Evolutionary conservation across 208 protist genomes (phyloP), one percentile per base, ranked within the genome.

Genomic region (Leishmania aethiopica): DNA sequence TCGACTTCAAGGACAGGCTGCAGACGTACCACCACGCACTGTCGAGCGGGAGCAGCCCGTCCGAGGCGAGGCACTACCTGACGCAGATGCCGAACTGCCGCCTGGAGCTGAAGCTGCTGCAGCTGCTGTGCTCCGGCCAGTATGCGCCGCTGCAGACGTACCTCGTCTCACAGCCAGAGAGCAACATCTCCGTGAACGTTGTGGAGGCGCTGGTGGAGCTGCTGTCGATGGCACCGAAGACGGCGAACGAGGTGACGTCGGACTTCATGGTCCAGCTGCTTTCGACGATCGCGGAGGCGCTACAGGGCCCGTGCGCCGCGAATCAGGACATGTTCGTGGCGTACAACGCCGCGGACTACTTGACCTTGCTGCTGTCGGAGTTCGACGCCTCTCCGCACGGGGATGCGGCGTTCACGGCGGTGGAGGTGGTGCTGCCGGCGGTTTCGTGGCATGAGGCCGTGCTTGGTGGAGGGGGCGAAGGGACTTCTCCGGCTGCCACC

Each of bases 61-160:
- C 67, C 4, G 86, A 83, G 45, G 86, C 86, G 11, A 79, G 19
- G 59, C 80, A 85, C 77, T 82, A 84, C 72, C 78, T 91, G 37
- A 76, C 40, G 64, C 74, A 80, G 55, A 86, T 88, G 82, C 10
- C 77, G 7, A 80, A 86, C 57, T 78, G 77, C 51, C 77, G 74
- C 11, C 75, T 88, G 53, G 84, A 94, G 82, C 75, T 95, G 64
- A 80, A 83, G 79, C 84, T 95, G 45, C 70, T 95, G 28, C 90
- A 95, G 83, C 88, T 93, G 42, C 71, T 96, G 25, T 95, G 91
- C 78, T 90, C 92, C 0, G 91, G 90, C 1, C 91, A 96, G 77
- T 91, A 86, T 78, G 57, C 75, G 8, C 83, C 84, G 15, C 66
- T 93, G 60, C 93, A 96, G 82, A 88, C 90, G 7, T 93, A 93